A percentile compares a stretch with the other conserved stretches of the same genome.
These are phyloP conservation scores for Myriosclerotinia scirpicola DNA, from an alignment of 2,329 filamentous ascomycete genomes.

Conservation along the genomic window DNA sequence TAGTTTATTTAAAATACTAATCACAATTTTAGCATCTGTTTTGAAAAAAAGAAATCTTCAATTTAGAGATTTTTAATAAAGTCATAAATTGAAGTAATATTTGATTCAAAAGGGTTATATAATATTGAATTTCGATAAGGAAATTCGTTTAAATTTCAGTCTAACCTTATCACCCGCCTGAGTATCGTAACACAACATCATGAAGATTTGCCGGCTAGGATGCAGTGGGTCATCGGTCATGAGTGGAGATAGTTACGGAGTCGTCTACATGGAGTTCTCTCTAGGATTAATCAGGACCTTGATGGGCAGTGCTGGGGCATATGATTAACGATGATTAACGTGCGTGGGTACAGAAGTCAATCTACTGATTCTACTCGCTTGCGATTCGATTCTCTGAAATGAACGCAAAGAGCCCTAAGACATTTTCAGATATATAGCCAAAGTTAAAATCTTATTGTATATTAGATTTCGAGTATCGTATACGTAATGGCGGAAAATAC, in stretches of 20 bases:
- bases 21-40: too few species aligned
- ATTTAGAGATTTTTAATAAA: not conserved
- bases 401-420: not conserved
- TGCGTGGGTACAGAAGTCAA: not conserved
- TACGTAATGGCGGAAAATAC: not conserved
- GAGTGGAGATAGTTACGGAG: not conserved
- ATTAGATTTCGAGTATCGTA: not conserved
- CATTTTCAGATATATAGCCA: not conserved
- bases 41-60: not conserved
- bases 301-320: not conserved
- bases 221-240: not conserved
- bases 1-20: too few species aligned
- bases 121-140: too few species aligned
- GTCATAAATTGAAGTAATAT: too few species aligned
- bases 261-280: not conserved
- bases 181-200: constrained; percentile 4
- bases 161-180: too few species aligned
- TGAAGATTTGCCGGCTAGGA: not conserved
- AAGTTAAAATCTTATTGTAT: too few species aligned
- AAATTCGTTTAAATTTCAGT: too few species aligned
- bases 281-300: not conserved
- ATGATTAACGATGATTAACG: too few species aligned
- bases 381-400: not conserved
- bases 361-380: not conserved
- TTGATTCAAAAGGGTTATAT: too few species aligned